Conservation (phyloP, 2,329 filamentous ascomycete species). For the Fusarium guadeloupense region DNA sequence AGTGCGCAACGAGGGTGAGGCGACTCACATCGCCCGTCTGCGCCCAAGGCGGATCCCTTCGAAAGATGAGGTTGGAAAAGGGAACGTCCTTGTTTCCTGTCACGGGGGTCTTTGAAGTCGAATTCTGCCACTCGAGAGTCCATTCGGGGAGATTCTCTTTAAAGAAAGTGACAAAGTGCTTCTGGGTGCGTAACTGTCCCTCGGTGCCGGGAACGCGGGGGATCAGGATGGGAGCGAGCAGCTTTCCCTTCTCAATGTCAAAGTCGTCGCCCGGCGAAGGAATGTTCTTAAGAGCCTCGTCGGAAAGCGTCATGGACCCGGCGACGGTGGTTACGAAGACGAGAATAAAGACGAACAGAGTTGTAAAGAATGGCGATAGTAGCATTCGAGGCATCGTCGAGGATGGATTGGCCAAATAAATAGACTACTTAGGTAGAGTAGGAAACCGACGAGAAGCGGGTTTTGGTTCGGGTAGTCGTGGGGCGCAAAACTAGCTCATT, state of each 20-base stretch:
- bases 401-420: constrained; percentile 22
- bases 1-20: constrained; percentile 90
- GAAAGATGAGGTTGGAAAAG: constrained; percentile 87
- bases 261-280: constrained; percentile 80
- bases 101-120: constrained; percentile 82
- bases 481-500: constrained; percentile 37
- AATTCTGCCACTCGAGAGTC: constrained; percentile 87
- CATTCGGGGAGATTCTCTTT: constrained; percentile 76
- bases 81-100: constrained; percentile 76
- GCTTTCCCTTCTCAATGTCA: constrained; percentile 76
- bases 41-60: constrained; percentile 87
- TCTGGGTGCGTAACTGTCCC: constrained; percentile 75
- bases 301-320: constrained; percentile 69
- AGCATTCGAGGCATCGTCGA: constrained; percentile 32
- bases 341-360: constrained; percentile 30
- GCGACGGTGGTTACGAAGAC: constrained; percentile 40
- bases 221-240: constrained; percentile 87
- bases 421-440: constrained; percentile 17
- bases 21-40: constrained; percentile 77
- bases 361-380: constrained; percentile 27
- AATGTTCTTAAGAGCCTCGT: constrained; percentile 76
- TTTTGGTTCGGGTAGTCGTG: constrained; percentile 32
- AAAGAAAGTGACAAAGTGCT: constrained; percentile 89
- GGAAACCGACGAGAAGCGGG: constrained; percentile 28
- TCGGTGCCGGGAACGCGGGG: constrained; percentile 89